Conservation (phyloP, 169 alveolate genomes). For the Eimeria mitis region DNA sequence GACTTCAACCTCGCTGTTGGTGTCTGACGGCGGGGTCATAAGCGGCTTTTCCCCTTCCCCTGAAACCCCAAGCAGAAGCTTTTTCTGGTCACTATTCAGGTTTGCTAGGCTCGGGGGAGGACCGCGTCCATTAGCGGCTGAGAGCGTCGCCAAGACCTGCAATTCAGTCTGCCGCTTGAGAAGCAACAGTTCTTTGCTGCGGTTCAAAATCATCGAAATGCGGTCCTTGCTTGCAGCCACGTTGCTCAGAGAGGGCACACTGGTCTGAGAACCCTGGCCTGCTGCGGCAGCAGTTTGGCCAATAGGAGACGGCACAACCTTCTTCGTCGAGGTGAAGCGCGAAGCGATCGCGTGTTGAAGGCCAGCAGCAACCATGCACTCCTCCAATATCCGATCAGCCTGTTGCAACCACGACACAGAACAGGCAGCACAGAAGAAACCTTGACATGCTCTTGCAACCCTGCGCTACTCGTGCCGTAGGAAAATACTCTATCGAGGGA, state of each 20-base stretch:
- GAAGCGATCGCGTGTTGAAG: conserved; percentile 79
- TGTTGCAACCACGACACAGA: not conserved
- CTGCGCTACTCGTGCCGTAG: not conserved
- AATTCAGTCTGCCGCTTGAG: conserved; percentile 57
- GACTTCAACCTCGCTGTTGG: conserved; percentile 77
- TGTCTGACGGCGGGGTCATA: conserved; percentile 52
- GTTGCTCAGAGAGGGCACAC: not conserved
- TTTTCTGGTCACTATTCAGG: conserved; percentile 41
- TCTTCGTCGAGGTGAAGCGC: conserved; percentile 47
- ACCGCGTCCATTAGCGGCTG: conserved; percentile 54
- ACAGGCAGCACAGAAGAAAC: not conserved
- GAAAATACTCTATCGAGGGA: not conserved
- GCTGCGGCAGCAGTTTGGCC: conserved; percentile 15
- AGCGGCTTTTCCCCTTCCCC: conserved; percentile 47
- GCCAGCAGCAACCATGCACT: conserved; percentile 78
- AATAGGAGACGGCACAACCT: conserved; percentile 20
- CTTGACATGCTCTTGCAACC: not conserved
- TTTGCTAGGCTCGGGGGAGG: conserved; percentile 7
- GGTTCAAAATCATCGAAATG: conserved; percentile 54
- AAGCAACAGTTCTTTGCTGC: conserved; percentile 70
- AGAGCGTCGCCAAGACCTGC: conserved; percentile 49
- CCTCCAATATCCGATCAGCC: conserved; percentile 78
- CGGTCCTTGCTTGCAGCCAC: conserved; percentile 34
- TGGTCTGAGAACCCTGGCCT: conserved; percentile 13
- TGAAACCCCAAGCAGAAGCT: conserved; percentile 6